Evolutionary conservation across 2,329 filamentous ascomycete species (phyloP), one percentile per base, ranked within the genome.

Genomic region (Blastomyces percursus): DNA sequence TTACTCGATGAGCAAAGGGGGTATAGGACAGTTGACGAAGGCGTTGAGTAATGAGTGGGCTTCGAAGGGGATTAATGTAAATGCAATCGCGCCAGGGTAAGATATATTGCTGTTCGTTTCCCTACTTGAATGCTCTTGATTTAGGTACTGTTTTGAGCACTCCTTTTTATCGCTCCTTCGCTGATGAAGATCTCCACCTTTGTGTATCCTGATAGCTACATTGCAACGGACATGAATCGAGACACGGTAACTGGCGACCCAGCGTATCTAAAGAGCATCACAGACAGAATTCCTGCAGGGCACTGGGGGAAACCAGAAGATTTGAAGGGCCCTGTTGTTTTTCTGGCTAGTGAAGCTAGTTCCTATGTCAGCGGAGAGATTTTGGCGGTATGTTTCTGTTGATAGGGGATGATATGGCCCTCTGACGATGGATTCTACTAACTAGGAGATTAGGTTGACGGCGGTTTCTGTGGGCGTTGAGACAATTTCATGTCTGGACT

Each of bases 11-110:
- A 86, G 84, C 65, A 96, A 96, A 76, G 91, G 91, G 55, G 91
- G 89, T 6, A 86, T 96, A 0, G 87, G 85, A 12, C 91, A 96
- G 77, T 76, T 95, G 64, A 94, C 90, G 56, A 95, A 94, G 77
- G 87, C 87, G 32, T 80, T 96, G 63, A 85, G 86, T 58, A 96
- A 96, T 72, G 90, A 95, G 77, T 96, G 91, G 91, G 85, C 87
- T 0, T 74, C 79, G 19, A 82, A 85, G 70, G 90, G 91, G 2
- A 82, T 96, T 64, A 90, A 83, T 0, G 91, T 96, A 42, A 96
- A 96, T 74, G 90, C 88, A 12, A 90, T 96, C 71, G 91, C 91
- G 2, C 91, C 91, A 0, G 91, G 91, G 0, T 96, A 96, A 48
- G 57, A 32, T 59, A 27, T 59, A 7, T 48, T 27, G 14, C 30